These are phyloP conservation scores for Trifolium repens DNA, from an alignment of 306 rosid genomes.

Conservation along the genomic window DNA sequence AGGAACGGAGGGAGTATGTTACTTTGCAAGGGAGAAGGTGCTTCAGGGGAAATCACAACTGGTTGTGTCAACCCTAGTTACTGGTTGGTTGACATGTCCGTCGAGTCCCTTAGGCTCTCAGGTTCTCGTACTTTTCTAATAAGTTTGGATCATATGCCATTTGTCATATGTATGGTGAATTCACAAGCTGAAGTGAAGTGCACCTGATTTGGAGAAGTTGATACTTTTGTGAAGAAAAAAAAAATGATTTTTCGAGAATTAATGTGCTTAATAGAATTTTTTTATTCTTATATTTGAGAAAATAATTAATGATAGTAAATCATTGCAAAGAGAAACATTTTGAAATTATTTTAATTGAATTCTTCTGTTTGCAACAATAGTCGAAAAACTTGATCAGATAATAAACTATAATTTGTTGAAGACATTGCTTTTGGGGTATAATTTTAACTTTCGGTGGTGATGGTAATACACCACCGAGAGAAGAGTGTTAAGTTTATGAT, in stretches of 20 bases:
- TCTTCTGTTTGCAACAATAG: neutral
- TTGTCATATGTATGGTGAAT: slow-evolving; percentile 7
- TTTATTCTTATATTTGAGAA: neutral
- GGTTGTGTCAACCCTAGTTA: too few species aligned
- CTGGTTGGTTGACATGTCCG: too few species aligned
- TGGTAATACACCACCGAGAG: neutral
- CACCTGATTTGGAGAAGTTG: slow-evolving; percentile 6
- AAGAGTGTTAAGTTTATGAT: slow-evolving; percentile 12
- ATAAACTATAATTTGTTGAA: neutral
- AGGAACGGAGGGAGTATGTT: too few species aligned
- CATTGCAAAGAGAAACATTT: neutral
- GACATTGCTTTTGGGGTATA: slow-evolving; percentile 13
- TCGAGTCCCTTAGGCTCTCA: too few species aligned
- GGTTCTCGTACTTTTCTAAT: too few species aligned
- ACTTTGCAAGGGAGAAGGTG: too few species aligned
- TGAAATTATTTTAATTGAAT: neutral
- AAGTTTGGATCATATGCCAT: too few species aligned
- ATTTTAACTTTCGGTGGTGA: neutral
- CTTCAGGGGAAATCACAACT: too few species aligned
- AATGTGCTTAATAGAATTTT: slow-evolving; percentile 2
- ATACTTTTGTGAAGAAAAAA: neutral
- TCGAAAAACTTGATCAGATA: neutral
- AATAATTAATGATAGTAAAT: neutral
- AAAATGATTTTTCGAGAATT: slow-evolving; percentile 7
- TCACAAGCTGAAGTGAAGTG: slow-evolving; percentile 19